Evolutionary conservation across 371 early-diverging fungal genomes (phyloP).

Genomic region (Gilbertella persicaria): DNA sequence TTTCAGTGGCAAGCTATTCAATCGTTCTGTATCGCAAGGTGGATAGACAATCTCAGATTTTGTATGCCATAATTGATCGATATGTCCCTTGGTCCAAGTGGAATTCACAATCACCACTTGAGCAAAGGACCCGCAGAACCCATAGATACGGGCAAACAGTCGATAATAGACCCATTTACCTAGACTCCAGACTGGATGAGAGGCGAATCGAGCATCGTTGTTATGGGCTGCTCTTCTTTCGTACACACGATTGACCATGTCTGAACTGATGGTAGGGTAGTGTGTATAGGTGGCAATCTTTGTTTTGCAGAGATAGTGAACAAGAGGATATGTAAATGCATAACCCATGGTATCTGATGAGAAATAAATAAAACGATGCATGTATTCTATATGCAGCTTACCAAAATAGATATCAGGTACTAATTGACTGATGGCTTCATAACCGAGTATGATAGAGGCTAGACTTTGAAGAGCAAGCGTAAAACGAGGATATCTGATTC

Average conservation of each 20-base stretch:
- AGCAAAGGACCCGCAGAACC: conserved; percentile 77
- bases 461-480: conserved; percentile 89
- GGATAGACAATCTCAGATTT: conserved; percentile 83
- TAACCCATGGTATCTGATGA: conserved; percentile 89
- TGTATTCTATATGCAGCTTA: conserved; percentile 24
- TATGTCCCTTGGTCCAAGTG: conserved; percentile 93
- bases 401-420: conserved; percentile 88
- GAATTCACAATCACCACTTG: conserved; percentile 89
- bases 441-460: conserved; percentile 75
- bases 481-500: conserved; percentile 69
- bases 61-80: conserved; percentile 73
- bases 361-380: not conserved
- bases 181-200: conserved; percentile 57
- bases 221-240: conserved; percentile 68
- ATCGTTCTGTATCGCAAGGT: conserved; percentile 84
- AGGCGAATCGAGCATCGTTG: conserved; percentile 59
- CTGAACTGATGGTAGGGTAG: conserved; percentile 95
- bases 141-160: conserved; percentile 75
- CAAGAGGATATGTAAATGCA: conserved; percentile 91
- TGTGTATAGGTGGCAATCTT: conserved; percentile 90
- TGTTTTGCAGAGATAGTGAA: conserved; percentile 59
- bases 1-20: conserved; percentile 53
- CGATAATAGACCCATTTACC: conserved; percentile 82
- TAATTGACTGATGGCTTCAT: conserved; percentile 71
- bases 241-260: conserved; percentile 86